Conservation (phyloP, 108 stramenopile species). For the Poteriospumella lacustris region DNA sequence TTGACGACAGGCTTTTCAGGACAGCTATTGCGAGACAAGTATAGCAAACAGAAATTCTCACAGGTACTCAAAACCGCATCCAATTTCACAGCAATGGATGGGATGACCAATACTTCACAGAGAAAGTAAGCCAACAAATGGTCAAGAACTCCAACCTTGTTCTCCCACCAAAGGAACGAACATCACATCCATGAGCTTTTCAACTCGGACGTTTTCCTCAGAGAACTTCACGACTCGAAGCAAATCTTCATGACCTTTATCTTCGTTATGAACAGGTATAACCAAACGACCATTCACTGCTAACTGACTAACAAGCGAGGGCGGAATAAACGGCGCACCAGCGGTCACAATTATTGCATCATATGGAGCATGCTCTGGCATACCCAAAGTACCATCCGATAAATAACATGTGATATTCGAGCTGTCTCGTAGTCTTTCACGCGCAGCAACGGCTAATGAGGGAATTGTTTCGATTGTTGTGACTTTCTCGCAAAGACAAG, state of each 20-base stretch:
- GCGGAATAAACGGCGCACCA: not conserved
- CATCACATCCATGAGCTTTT: not conserved
- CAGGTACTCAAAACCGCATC: too few species aligned
- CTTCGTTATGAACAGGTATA: not conserved
- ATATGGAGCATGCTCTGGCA: not conserved
- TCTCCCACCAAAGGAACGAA: not conserved
- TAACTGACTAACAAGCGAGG: not conserved
- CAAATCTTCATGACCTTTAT: not conserved
- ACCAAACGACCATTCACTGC: not conserved
- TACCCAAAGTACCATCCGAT: not conserved
- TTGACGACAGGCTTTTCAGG: too few species aligned
- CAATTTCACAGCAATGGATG: too few species aligned
- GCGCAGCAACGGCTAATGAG: not conserved
- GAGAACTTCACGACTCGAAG: not conserved
- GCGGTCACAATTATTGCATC: slow-evolving; percentile 7
- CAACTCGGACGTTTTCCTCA: not conserved
- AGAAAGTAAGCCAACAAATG: too few species aligned
- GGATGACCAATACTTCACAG: too few species aligned
- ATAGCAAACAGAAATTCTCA: too few species aligned
- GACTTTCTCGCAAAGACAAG: not conserved
- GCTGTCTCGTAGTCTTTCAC: not conserved
- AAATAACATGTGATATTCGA: not conserved
- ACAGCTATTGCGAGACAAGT: too few species aligned
- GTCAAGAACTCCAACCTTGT: not conserved
- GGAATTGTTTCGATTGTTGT: not conserved